phyloP scores from a whole-genome alignment of 2,329 filamentous ascomycete genomes.

The Aotearoamyces nothofagi region DNA sequence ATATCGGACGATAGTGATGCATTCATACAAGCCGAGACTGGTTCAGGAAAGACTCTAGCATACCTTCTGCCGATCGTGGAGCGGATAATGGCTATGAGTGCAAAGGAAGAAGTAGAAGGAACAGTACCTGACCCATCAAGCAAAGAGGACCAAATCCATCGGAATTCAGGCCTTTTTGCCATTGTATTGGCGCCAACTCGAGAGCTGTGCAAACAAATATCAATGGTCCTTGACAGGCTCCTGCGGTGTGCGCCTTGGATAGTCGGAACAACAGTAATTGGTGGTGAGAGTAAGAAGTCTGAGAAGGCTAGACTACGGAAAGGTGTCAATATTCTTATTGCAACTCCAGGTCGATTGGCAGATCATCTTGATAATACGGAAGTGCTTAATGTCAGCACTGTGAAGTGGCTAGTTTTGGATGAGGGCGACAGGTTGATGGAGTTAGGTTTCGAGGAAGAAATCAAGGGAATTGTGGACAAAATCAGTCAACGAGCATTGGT shows the following conservation, averaged over 20 bases:
- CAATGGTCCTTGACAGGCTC: conserved; percentile 69
- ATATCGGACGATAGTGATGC: conserved; percentile 73
- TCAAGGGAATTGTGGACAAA: conserved; percentile 71
- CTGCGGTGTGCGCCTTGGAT: conserved; percentile 88
- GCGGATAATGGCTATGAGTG: conserved; percentile 64
- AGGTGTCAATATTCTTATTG: conserved; percentile 88
- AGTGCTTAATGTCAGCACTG: conserved; percentile 72
- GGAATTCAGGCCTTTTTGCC: conserved; percentile 82
- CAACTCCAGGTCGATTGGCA: conserved; percentile 78
- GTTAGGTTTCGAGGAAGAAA: conserved; percentile 87
- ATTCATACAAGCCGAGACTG: conserved; percentile 93
- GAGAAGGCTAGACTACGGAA: conserved; percentile 92
- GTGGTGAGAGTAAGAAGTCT: conserved; percentile 54
- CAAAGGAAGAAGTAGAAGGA: conserved; percentile 32
- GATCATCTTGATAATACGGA: conserved; percentile 92
- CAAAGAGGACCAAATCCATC: conserved; percentile 43
- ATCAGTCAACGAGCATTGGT: conserved; percentile 51
- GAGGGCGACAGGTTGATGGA: conserved; percentile 99
- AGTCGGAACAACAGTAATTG: conserved; percentile 71
- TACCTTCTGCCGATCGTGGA: conserved; percentile 89
- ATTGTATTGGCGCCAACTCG: conserved; percentile 88
- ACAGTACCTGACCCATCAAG: conserved; percentile 26
- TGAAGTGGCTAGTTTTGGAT: conserved; percentile 87
- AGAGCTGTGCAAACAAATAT: conserved; percentile 89
- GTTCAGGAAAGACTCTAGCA: conserved; percentile 94